These are phyloP conservation scores for Dentipellis fragilis DNA, from an alignment of 768 basidiomycete genomes.

Conservation along the genomic window DNA sequence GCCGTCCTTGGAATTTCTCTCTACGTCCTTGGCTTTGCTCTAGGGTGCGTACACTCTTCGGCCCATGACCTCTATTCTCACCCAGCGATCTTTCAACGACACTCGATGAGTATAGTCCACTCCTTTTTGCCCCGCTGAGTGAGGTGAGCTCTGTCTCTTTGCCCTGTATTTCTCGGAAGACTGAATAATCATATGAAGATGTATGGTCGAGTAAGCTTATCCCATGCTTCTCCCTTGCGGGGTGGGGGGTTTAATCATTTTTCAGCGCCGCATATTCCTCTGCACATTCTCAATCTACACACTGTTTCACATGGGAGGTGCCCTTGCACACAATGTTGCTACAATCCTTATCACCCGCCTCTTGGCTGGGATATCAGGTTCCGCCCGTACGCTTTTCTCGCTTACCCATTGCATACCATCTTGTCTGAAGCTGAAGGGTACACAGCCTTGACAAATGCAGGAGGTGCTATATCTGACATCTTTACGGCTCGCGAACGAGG, in stretches of 20 bases:
- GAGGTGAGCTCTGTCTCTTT: conserved; percentile 27
- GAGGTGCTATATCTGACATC: conserved; percentile 47
- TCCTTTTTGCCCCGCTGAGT: conserved; percentile 49
- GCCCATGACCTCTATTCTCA: not conserved
- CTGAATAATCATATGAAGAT: conserved; percentile 21
- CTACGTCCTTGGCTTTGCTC: conserved; percentile 53
- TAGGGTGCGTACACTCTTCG: conserved; percentile 24
- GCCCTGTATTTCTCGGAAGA: no score
- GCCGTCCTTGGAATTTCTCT: conserved; percentile 51
- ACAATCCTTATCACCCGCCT: conserved; percentile 42
- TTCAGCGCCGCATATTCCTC: conserved; percentile 45
- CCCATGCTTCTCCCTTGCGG: not conserved
- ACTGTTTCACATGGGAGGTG: conserved; percentile 44
- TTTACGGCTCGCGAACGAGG: conserved; percentile 52
- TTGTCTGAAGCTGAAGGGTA: not conserved
- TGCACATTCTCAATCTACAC: conserved; percentile 39
- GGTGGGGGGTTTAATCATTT: not conserved
- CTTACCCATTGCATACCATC: not conserved
- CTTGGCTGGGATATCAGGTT: conserved; percentile 48
- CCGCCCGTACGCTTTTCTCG: conserved; percentile 31
- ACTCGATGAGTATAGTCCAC: conserved; percentile 23
- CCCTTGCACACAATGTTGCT: conserved; percentile 36
- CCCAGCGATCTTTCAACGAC: not conserved
- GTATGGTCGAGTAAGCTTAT: conserved; percentile 39
- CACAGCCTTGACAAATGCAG: conserved; percentile 49